Evolutionary conservation across 805 yeast genomes (phyloP).

Genomic region (Sungouiozyma intestinalis): DNA sequence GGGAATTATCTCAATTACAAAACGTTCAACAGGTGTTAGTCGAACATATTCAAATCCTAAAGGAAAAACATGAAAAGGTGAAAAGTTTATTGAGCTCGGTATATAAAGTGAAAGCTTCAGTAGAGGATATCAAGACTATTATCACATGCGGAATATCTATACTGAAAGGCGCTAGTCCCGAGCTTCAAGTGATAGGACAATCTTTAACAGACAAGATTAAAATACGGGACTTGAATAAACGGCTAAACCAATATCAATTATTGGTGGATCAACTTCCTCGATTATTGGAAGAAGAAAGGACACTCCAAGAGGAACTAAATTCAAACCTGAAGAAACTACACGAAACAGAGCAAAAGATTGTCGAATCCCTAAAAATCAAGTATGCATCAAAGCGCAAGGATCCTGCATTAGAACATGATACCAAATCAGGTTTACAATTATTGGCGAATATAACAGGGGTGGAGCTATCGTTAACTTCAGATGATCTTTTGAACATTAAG

Average conservation of each 20-base stretch:
- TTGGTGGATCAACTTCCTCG: constrained; percentile 6
- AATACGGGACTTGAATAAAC: constrained; percentile 12
- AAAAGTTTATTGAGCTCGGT: constrained; percentile 7
- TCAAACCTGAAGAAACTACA: not conserved
- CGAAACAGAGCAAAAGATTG: not conserved
- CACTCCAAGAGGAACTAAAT: not conserved
- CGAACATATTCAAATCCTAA: constrained; percentile 19
- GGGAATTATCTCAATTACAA: constrained; percentile 44
- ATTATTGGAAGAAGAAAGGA: not conserved
- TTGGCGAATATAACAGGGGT: not conserved
- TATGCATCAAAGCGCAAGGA: not conserved
- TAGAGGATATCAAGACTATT: constrained; percentile 10
- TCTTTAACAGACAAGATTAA: constrained; percentile 8
- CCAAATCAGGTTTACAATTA: not conserved
- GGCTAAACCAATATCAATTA: constrained; percentile 6
- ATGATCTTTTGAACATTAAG: no score
- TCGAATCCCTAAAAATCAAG: not conserved
- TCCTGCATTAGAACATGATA: not conserved
- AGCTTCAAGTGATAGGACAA: constrained; percentile 5
- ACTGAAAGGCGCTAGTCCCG: constrained; percentile 9
- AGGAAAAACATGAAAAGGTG: constrained; percentile 19
- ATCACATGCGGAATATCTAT: constrained; percentile 15
- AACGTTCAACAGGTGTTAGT: constrained; percentile 32
- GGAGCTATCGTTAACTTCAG: not conserved
- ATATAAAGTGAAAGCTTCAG: constrained; percentile 6